Percentiles rank a stretch among this genome's conserved stretches.
These are phyloP conservation scores for Aspergillus unguis DNA, from an alignment of 2,329 filamentous ascomycete species.

Conservation along the genomic window DNA sequence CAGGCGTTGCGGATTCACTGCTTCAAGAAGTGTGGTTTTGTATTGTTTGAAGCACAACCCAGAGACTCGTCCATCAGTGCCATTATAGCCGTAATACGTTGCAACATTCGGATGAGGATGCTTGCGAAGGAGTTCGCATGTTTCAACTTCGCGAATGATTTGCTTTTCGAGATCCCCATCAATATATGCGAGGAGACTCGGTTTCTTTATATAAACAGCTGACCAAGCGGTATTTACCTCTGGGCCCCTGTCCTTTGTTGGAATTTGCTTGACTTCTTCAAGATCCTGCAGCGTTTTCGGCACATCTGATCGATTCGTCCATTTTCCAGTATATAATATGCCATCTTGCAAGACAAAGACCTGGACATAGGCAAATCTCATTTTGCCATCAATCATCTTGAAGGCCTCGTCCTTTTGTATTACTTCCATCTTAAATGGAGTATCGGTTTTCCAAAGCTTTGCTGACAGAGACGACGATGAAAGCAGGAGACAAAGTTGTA, in stretches of 20 bases:
- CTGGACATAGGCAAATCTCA: constrained; percentile 21
- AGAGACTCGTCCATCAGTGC: constrained; percentile 19
- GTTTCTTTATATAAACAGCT: constrained; percentile 21
- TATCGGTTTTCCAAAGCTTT: too few relatives aligned
- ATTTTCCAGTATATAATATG: constrained; percentile 23
- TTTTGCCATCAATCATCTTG: constrained; percentile 16
- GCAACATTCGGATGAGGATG: constrained; percentile 29
- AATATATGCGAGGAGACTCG: constrained; percentile 20
- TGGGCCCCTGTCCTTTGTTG: constrained; percentile 17
- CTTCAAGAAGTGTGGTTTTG: constrained; percentile 20
- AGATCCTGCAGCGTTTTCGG: constrained; percentile 19
- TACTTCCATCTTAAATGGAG: constrained; percentile 16
- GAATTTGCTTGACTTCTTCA: constrained; percentile 15
- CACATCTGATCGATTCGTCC: constrained; percentile 13
- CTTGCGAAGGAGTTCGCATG: constrained; percentile 23
- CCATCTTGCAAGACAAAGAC: constrained; percentile 19
- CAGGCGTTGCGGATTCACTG: constrained; percentile 19
- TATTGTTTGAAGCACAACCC: constrained; percentile 28
- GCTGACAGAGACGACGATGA: too few relatives aligned
- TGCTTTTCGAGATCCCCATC: constrained; percentile 17
- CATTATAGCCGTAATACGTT: constrained; percentile 20
- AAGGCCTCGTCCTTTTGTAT: constrained; percentile 22
- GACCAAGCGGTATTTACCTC: constrained; percentile 16
- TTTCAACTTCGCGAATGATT: constrained; percentile 22
- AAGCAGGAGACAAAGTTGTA: too few relatives aligned